Conservation (phyloP, 1,284 basidiomycete species). For the Ceratobasidium sp. region DNA sequence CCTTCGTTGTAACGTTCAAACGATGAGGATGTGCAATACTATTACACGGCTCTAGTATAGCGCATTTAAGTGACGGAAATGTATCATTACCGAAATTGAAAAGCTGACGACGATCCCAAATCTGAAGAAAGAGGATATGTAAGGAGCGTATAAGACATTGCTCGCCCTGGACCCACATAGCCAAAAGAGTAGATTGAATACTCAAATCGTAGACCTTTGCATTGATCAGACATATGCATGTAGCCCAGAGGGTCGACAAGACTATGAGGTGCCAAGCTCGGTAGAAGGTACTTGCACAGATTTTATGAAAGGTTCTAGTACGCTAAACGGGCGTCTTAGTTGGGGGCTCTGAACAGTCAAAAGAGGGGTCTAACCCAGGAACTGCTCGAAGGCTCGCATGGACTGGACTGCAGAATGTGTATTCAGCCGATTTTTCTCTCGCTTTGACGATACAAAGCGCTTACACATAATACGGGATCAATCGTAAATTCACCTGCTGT, state of each 20-base stretch:
- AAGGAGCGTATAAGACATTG: no score
- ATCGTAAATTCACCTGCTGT: no score
- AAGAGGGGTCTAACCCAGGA: no score
- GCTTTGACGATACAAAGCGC: no score
- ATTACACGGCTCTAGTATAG: neutral
- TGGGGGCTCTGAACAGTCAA: no score
- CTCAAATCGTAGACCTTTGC: slow-evolving; percentile 55
- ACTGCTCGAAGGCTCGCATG: no score
- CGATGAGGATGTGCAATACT: slow-evolving; percentile 72
- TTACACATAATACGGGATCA: no score
- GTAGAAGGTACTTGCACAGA: slow-evolving; percentile 65
- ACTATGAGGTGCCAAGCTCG: slow-evolving; percentile 71
- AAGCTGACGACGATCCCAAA: slow-evolving; percentile 72
- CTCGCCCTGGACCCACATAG: no score
- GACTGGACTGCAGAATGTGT: no score
- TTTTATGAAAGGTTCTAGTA: no score
- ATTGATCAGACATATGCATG: slow-evolving; percentile 60
- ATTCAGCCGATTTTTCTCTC: no score
- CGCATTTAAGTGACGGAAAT: neutral
- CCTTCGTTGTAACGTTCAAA: slow-evolving; percentile 79
- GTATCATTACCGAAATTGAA: slow-evolving; percentile 56
- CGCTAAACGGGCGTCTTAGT: no score
- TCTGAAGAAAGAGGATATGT: slow-evolving; percentile 46
- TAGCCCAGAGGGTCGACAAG: slow-evolving; percentile 68
- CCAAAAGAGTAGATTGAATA: slow-evolving; percentile 57